phyloP scores from a whole-genome alignment of 106 monocot genomes.

The Iris macrosiphon region DNA sequence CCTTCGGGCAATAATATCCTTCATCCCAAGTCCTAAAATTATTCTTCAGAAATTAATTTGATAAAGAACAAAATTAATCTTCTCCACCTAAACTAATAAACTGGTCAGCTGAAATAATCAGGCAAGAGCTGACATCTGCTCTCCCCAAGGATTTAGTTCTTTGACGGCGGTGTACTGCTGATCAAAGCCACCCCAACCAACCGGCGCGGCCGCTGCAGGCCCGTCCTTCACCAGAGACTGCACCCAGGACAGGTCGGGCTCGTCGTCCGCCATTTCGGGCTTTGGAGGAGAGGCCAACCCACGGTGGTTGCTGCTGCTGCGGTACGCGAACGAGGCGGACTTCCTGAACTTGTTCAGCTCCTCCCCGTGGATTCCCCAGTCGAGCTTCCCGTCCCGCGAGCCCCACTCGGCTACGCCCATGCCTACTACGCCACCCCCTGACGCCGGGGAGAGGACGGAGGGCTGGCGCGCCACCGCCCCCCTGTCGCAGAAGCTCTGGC shows the following conservation, averaged over 20 bases:
- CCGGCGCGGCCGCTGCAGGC: constrained; percentile 1
- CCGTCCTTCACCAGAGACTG: constrained; percentile 55
- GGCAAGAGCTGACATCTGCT: constrained; percentile 41
- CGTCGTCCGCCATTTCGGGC: background rate
- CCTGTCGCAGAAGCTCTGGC: constrained; percentile 61
- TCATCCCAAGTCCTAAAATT: background rate
- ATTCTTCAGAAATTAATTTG: background rate
- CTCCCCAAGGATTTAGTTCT: constrained; percentile 27
- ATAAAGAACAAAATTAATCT: background rate
- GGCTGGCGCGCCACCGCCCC: constrained; percentile 16
- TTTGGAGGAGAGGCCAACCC: background rate
- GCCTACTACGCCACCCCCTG: background rate
- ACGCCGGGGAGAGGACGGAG: background rate
- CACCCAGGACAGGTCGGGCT: constrained; percentile 52
- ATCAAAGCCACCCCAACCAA: background rate
- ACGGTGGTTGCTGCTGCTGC: background rate
- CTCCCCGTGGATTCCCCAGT: constrained; percentile 64
- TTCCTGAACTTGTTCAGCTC: constrained; percentile 57
- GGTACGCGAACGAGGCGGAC: constrained; percentile 37
- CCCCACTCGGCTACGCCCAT: constrained; percentile 28
- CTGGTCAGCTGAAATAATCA: background rate
- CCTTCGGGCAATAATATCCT: constrained; percentile 6
- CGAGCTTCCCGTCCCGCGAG: constrained; percentile 36
- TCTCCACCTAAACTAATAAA: background rate
- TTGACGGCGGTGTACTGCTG: constrained; percentile 6